These are phyloP conservation scores for Penicillium thymicola DNA, from an alignment of 2,329 filamentous ascomycete species.

Conservation along the genomic window DNA sequence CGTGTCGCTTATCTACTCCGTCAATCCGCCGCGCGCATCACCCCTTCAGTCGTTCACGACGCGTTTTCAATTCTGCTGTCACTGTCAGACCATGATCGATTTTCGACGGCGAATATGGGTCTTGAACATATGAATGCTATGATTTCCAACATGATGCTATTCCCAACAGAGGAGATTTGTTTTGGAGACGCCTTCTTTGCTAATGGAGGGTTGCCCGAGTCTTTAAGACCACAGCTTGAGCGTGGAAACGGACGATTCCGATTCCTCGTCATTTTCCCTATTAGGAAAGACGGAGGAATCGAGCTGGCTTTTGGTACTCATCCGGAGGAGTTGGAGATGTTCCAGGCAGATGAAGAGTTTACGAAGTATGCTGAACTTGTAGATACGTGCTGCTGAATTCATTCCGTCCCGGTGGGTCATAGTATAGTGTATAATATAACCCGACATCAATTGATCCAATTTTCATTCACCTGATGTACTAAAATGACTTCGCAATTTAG, in stretches of 20 bases:
- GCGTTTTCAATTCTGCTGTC: background rate
- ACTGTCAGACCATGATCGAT: background rate
- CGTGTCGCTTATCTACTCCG: background rate
- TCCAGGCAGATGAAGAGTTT: background rate
- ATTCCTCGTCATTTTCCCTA: background rate
- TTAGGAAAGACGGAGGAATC: background rate
- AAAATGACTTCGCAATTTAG: background rate
- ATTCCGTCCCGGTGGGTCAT: background rate
- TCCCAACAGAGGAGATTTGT: background rate
- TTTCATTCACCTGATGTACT: background rate
- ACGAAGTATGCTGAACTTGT: background rate
- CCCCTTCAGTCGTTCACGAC: background rate
- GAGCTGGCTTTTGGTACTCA: background rate
- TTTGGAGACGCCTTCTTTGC: background rate
- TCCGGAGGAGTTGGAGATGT: background rate
- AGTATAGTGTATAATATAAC: background rate
- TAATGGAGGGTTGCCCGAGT: background rate
- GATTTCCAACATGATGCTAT: background rate
- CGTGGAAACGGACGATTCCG: background rate
- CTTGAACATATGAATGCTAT: background rate
- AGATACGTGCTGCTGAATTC: background rate
- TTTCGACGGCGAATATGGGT: background rate
- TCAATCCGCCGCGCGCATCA: background rate
- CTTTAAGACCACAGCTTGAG: background rate
- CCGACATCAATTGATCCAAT: background rate